phyloP scores from a whole-genome alignment of 805 yeast genomes.

The Cephaloascus albidus region DNA sequence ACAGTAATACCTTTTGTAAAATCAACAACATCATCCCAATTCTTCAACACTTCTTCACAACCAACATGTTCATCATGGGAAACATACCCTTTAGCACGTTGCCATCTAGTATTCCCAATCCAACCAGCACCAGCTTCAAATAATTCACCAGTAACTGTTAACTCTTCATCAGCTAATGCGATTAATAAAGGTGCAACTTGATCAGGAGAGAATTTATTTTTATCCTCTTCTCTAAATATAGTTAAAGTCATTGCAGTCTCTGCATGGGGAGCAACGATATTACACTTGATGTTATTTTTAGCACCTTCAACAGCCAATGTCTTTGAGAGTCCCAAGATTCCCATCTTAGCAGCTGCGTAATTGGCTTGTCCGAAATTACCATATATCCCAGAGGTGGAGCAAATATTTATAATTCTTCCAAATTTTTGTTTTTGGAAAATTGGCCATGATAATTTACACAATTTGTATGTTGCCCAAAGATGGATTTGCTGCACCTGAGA shows the following conservation, averaged over 20 bases:
- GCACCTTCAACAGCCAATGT: constrained; percentile 90
- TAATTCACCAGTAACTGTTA: constrained; percentile 65
- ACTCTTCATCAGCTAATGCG: constrained; percentile 63
- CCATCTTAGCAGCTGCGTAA: constrained; percentile 90
- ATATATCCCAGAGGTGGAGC: constrained; percentile 94
- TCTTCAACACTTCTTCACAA: constrained; percentile 63
- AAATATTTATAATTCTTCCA: constrained; percentile 80
- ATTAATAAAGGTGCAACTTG: constrained; percentile 89
- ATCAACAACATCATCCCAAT: constrained; percentile 59
- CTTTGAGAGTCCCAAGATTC: constrained; percentile 74
- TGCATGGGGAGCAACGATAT: constrained; percentile 93
- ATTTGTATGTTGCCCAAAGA: constrained; percentile 68
- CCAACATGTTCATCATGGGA: constrained; percentile 41
- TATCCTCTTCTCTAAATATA: constrained; percentile 70
- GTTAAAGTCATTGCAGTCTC: constrained; percentile 96
- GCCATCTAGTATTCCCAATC: constrained; percentile 93
- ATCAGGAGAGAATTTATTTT: constrained; percentile 75
- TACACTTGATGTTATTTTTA: constrained; percentile 63
- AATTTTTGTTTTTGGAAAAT: constrained; percentile 65
- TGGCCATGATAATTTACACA: constrained; percentile 92
- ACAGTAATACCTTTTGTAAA: constrained; percentile 48
- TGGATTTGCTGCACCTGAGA: constrained; percentile 72
- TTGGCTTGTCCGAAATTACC: constrained; percentile 98
- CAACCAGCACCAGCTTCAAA: constrained; percentile 97
- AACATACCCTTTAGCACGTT: constrained; percentile 81